Conservation (phyloP, 2,329 filamentous ascomycete species). For the Penicillium janthinellum region DNA sequence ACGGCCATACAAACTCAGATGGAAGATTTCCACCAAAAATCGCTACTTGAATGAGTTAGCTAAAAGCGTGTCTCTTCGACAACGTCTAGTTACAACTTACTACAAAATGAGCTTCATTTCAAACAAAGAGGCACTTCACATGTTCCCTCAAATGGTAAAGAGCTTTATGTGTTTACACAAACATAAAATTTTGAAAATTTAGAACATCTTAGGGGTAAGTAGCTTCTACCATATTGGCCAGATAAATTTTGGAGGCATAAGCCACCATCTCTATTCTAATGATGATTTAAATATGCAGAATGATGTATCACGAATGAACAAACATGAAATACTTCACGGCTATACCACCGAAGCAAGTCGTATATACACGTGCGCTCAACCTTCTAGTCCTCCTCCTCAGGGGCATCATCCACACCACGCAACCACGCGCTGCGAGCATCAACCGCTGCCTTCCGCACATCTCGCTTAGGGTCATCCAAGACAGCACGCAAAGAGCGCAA, state of each 20-base stretch:
- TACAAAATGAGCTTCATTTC: neutral
- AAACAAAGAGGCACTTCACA: neutral
- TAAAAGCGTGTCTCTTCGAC: no score
- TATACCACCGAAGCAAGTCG: neutral
- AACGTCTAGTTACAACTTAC: no score
- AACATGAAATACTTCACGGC: neutral
- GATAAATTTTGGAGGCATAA: no score
- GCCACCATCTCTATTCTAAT: neutral
- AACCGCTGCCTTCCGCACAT: slow-evolving; percentile 64
- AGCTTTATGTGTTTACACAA: no score
- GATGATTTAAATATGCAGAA: neutral
- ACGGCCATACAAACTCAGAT: neutral
- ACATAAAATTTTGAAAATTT: no score
- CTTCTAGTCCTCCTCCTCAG: slow-evolving; percentile 55
- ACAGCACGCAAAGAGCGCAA: slow-evolving; percentile 56
- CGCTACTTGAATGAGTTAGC: no score
- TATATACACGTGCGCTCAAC: neutral
- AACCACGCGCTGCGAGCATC: slow-evolving; percentile 64
- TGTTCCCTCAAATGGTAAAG: neutral
- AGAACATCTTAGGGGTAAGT: no score
- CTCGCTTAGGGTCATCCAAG: slow-evolving; percentile 64
- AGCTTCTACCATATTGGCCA: no score
- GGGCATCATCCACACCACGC: slow-evolving; percentile 59
- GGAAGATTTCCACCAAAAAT: no score
- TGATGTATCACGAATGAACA: neutral